Base-by-base conservation (phyloP, 352 stramenopile species). In the Phytopythium montanum region DNA sequence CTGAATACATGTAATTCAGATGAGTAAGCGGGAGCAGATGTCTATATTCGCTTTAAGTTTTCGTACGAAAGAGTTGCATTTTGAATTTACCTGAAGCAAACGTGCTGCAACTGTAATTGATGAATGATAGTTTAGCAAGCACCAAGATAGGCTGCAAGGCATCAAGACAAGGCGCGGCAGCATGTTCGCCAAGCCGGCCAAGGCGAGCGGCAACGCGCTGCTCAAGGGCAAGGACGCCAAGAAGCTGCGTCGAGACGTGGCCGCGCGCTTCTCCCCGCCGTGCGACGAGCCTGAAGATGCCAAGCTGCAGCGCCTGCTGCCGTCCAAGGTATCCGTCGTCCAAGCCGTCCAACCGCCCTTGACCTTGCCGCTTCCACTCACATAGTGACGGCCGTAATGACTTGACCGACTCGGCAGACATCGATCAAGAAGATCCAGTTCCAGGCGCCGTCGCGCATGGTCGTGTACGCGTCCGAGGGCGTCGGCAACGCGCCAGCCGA, bases 221-320 rank as follows among this genome's bases (percentile, higher is more conserved):
- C 75, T 95, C 42, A 91, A 90, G 72, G 81, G 80, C 61, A 95
- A 95, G 65, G 85, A 95, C 62, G 75, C 75, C 62, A 95, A 93
- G 76, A 95, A 93, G 69, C 71, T 95, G 38, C 82, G 82, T 44
- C 76, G 79, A 42, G 81, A 92, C 46, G 65, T 88, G 14, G 52
- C 61, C 1, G 62, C 69, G 29, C 58, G 66, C n/a, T 75, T 88
- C 48, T 51, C 60, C 6, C 31, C 29, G 28, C 62, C 68, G 0
- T 72, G 62, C 45, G 65, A 66, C 23, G 61, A 63, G 1, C 51
- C 70, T 2, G 75, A 88, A 34, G 79, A 81, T 18, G 38, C 54
- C 12, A 71, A 63, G 19, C 61, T 85, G 26, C 65, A 75, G 60
- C 31, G 63, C 49, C 64, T 90, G 39, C 56, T 85, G 12, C 54